Evolutionary conservation across 2,329 filamentous ascomycete species (phyloP).

Genomic region (Aspergillus sp.): DNA sequence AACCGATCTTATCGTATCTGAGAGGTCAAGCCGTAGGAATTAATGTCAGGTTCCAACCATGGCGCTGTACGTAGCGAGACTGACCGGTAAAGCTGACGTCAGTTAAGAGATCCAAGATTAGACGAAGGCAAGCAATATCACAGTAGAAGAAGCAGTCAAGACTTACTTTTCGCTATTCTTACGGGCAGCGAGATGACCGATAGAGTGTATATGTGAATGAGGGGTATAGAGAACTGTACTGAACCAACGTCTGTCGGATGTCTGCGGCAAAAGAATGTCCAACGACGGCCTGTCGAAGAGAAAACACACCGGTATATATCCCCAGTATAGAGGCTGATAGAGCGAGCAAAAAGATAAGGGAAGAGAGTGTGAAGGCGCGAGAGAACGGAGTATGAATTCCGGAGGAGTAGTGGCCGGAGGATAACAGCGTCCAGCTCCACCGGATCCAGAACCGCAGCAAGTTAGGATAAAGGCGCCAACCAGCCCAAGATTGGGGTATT

Average conservation of each 20-base stretch:
- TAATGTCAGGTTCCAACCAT: slow-evolving; percentile 8
- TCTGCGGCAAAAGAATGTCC: too few species aligned
- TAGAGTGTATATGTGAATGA: too few species aligned
- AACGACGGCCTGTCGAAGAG: too few species aligned
- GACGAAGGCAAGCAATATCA: too few species aligned
- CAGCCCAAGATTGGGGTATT: too few species aligned
- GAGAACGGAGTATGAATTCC: neutral
- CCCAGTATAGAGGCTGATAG: too few species aligned
- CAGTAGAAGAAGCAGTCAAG: neutral
- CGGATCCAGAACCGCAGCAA: slow-evolving; percentile 1
- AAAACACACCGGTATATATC: too few species aligned
- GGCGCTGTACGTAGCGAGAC: neutral
- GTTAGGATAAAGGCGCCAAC: too few species aligned
- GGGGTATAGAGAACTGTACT: too few species aligned
- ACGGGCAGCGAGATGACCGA: neutral
- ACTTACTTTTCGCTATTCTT: neutral
- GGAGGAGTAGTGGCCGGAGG: neutral
- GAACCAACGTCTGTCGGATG: too few species aligned
- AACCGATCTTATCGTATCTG: neutral
- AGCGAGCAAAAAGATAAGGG: neutral
- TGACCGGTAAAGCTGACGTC: slow-evolving; percentile 15
- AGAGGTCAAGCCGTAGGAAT: neutral
- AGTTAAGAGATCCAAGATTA: slow-evolving; percentile 5
- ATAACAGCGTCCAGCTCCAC: neutral
- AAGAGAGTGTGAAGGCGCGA: slow-evolving; percentile 1